Evolutionary conservation across 1,284 basidiomycete genomes (phyloP).

Genomic region (Apiotrichum siamense): DNA sequence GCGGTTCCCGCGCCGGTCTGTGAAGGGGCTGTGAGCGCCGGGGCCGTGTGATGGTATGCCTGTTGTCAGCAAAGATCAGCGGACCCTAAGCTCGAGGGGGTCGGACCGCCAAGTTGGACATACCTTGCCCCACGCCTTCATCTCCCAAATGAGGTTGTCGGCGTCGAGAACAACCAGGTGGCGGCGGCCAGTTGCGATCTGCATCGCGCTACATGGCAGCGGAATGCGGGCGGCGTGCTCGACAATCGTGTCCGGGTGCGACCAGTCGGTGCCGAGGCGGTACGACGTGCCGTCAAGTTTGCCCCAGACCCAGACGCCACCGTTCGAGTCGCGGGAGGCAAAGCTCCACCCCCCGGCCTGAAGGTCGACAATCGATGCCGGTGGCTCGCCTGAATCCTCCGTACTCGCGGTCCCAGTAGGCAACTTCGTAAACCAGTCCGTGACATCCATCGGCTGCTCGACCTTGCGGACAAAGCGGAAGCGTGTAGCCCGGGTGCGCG

Average conservation of each 20-base stretch:
- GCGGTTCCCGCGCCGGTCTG: slow-evolving; percentile 19
- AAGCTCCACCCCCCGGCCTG: slow-evolving; percentile 68
- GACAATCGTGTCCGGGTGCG: slow-evolving; percentile 22
- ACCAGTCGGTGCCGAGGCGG: slow-evolving; percentile 53
- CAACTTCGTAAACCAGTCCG: slow-evolving; percentile 1
- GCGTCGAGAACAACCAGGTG: slow-evolving; percentile 41
- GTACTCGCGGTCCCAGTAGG: not conserved
- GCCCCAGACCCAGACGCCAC: slow-evolving; percentile 71
- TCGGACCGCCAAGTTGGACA: slow-evolving; percentile 1
- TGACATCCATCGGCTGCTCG: slow-evolving; percentile 1
- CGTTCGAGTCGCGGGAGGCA: slow-evolving; percentile 56
- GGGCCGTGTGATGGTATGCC: slow-evolving; percentile 38
- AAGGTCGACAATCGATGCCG: slow-evolving; percentile 53
- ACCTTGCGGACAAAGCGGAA: not conserved
- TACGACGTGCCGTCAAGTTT: slow-evolving; percentile 51
- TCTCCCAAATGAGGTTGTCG: slow-evolving; percentile 44
- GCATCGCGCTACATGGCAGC: slow-evolving; percentile 30
- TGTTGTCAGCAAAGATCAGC: not conserved
- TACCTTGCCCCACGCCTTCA: slow-evolving; percentile 36
- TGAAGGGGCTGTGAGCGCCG: slow-evolving; percentile 28
- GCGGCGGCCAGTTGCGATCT: slow-evolving; percentile 29
- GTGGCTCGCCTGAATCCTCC: not conserved
- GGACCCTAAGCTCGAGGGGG: slow-evolving; percentile 7
- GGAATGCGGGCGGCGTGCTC: slow-evolving; percentile 33
- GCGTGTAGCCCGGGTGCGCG: not conserved